Percentiles rank a stretch among this genome's conserved stretches.
Evolutionary conservation across 192 early-diverging fungal genomes (phyloP).

Genomic region (Backusella mclennaniae): DNA sequence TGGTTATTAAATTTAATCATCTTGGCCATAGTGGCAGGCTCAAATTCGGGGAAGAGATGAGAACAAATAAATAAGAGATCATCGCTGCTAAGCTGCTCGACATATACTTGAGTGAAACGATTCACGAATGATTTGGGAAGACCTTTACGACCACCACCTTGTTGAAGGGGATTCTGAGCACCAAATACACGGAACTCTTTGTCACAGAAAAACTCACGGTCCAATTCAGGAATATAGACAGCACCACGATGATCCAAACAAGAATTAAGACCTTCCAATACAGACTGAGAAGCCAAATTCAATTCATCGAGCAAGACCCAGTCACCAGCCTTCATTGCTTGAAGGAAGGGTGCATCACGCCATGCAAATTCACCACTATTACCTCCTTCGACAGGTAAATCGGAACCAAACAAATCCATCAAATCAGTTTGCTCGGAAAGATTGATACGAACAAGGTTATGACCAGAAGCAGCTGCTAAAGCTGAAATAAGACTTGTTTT

Average conservation of each 20-base stretch:
- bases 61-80: conserved; percentile 80
- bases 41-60: conserved; percentile 52
- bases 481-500: conserved; percentile 90
- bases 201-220: conserved; percentile 77
- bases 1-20: conserved; percentile 84
- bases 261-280: conserved; percentile 97
- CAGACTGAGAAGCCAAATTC: conserved; percentile 98
- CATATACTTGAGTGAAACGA: conserved; percentile 93
- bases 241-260: conserved; percentile 96
- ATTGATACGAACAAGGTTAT: conserved; percentile 91
- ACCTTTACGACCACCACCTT: conserved; percentile 99
- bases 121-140: conserved; percentile 96
- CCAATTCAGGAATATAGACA: conserved; percentile 96
- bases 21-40: conserved; percentile 42
- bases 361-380: conserved; percentile 87
- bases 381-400: conserved; percentile 93
- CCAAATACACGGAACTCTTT: conserved; percentile 91
- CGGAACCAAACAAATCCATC: conserved; percentile 97
- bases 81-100: conserved; percentile 74
- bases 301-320: conserved; percentile 98
- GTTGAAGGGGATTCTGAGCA: conserved; percentile 94
- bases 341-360: conserved; percentile 96
- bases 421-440: conserved; percentile 98
- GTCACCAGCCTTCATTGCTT: conserved; percentile 92
- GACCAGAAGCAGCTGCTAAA: conserved; percentile 78